Conservation (phyloP, 495 filamentous ascomycete species). For the Chaetomium cochliodes region DNA sequence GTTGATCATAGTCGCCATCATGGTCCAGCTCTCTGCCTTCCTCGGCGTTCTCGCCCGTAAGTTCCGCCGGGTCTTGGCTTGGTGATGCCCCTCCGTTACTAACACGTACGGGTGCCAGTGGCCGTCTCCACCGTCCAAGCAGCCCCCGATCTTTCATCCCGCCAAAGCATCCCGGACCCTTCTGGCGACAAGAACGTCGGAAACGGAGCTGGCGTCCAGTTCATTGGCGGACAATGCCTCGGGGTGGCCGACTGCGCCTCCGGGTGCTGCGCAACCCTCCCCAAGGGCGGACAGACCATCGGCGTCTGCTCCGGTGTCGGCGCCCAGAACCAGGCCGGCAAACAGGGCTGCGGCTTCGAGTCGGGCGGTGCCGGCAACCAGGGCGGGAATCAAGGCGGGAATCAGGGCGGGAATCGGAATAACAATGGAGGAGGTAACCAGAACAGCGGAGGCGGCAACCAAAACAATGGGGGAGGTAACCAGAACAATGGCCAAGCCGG, state of each 20-base stretch:
- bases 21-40: constrained; percentile 30
- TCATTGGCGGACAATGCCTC: constrained; percentile 48
- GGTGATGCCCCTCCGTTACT: neutral
- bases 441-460: neutral
- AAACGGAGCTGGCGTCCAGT: constrained; percentile 41
- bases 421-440: neutral
- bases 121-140: constrained; percentile 57
- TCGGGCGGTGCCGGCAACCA: neutral
- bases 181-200: constrained; percentile 43
- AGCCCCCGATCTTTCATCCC: constrained; percentile 52
- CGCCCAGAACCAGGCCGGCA: constrained; percentile 32
- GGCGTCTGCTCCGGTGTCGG: constrained; percentile 39
- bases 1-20: constrained; percentile 10
- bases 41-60: constrained; percentile 27
- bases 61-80: neutral
- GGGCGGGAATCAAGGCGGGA: neutral
- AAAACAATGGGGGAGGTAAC: neutral
- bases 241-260: constrained; percentile 43
- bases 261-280: constrained; percentile 40
- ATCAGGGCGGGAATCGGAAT: neutral
- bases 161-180: constrained; percentile 37
- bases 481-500: constrained; percentile 9
- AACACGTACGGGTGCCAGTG: constrained; percentile 31
- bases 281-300: constrained; percentile 32
- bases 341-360: constrained; percentile 38